Percentiles rank a stretch among this genome's conserved stretches.
Evolutionary conservation across 768 basidiomycete genomes (phyloP).

Genomic region (Agrocybe praecox): DNA sequence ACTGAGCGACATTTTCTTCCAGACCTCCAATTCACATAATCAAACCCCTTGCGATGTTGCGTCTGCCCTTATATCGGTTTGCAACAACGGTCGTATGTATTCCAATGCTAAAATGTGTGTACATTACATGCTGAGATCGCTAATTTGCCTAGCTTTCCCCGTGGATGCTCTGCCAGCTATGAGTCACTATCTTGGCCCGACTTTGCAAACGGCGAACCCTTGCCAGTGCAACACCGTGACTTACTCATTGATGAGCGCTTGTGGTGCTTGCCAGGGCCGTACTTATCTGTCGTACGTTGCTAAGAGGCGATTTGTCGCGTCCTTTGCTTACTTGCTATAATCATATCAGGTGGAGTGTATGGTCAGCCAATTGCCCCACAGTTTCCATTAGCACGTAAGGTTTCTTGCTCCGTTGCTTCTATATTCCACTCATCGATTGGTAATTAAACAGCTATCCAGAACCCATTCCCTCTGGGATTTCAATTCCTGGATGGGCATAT

Average conservation of each 20-base stretch:
- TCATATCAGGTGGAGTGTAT: slow-evolving; percentile 48
- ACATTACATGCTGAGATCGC: neutral
- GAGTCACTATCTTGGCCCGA: slow-evolving; percentile 43
- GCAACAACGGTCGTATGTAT: slow-evolving; percentile 41
- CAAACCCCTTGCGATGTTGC: slow-evolving; percentile 51
- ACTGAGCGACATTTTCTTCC: neutral
- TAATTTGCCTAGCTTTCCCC: slow-evolving; percentile 27
- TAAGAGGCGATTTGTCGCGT: neutral
- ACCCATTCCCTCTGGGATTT: slow-evolving; percentile 47
- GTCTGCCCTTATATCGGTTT: slow-evolving; percentile 43
- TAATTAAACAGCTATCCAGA: slow-evolving; percentile 42
- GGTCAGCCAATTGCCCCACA: slow-evolving; percentile 49
- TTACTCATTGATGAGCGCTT: slow-evolving; percentile 59
- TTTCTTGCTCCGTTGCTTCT: neutral
- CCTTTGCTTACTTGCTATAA: neutral
- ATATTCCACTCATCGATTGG: neutral
- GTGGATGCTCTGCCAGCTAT: slow-evolving; percentile 29
- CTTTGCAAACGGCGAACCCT: slow-evolving; percentile 33
- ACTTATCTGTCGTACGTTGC: slow-evolving; percentile 28
- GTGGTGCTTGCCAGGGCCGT: slow-evolving; percentile 55
- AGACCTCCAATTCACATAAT: slow-evolving; percentile 47
- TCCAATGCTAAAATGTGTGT: neutral
- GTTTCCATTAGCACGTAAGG: slow-evolving; percentile 31
- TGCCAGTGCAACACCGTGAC: slow-evolving; percentile 61
- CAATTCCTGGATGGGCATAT: slow-evolving; percentile 67